phyloP scores from a whole-genome alignment of 108 stramenopile genomes.

The Pseudonitzschia multistriata region DNA sequence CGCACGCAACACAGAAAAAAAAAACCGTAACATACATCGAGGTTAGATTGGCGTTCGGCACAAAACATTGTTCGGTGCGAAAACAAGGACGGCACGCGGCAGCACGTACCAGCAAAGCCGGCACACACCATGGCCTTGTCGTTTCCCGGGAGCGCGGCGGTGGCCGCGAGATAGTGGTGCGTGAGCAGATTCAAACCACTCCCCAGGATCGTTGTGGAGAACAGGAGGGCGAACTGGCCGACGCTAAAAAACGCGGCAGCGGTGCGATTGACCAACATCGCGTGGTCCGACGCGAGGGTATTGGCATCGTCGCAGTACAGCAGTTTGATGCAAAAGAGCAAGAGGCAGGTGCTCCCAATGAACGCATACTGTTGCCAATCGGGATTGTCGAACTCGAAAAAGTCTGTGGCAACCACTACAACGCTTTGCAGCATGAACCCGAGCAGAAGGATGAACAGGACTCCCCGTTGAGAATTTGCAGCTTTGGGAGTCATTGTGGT shows the following conservation, averaged over 20 bases:
- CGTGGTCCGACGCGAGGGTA: conserved; percentile 69
- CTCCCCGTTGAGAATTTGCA: conserved; percentile 74
- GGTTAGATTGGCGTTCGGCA: neutral
- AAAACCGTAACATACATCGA: neutral
- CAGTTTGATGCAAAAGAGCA: conserved; percentile 82
- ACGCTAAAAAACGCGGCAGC: conserved; percentile 75
- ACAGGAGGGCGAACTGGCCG: conserved; percentile 67
- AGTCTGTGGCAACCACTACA: conserved; percentile 70
- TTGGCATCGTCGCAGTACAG: conserved; percentile 71
- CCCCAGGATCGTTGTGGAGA: conserved; percentile 77
- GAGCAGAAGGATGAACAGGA: conserved; percentile 77
- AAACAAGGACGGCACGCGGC: neutral
- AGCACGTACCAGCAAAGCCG: conserved; percentile 45
- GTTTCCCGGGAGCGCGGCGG: conserved; percentile 68
- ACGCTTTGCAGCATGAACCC: conserved; percentile 80
- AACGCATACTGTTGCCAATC: conserved; percentile 59
- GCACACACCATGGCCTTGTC: conserved; percentile 74
- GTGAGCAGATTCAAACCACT: conserved; percentile 78
- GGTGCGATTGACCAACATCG: conserved; percentile 68
- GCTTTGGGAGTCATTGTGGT: conserved; percentile 39
- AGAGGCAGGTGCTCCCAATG: conserved; percentile 63
- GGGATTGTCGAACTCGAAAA: conserved; percentile 77
- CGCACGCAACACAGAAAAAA: neutral
- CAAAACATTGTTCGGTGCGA: neutral
- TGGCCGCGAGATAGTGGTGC: conserved; percentile 76